A percentile compares a stretch with the other conserved stretches of the same genome.
These are phyloP conservation scores for Tolypocladium album DNA, from an alignment of 2,329 filamentous ascomycete genomes.

Conservation along the genomic window DNA sequence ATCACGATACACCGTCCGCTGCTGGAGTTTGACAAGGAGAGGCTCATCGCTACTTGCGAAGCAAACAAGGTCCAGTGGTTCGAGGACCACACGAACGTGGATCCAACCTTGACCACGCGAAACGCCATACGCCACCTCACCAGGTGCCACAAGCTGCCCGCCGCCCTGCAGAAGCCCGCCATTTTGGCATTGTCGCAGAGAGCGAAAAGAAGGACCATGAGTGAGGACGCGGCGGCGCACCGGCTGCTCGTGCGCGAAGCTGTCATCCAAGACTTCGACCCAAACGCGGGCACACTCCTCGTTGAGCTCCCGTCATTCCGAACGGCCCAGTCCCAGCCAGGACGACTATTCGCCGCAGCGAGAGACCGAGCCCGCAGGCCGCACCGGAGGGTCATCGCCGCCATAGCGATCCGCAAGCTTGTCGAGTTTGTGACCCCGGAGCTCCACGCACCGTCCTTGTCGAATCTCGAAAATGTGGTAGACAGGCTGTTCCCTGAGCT, in stretches of 20 bases:
- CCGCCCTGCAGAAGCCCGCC: conserved; percentile 53
- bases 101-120: conserved; percentile 64
- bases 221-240: conserved; percentile 41
- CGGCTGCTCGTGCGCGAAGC: conserved; percentile 37
- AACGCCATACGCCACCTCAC: conserved; percentile 70
- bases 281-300: conserved; percentile 35
- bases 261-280: conserved; percentile 34
- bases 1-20: conserved; percentile 59
- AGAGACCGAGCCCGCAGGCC: conserved; percentile 14
- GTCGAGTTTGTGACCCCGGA: conserved; percentile 41
- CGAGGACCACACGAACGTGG: conserved; percentile 74
- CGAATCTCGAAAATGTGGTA: conserved; percentile 33
- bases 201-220: conserved; percentile 30
- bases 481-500: conserved; percentile 38
- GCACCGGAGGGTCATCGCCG: conserved; percentile 32
- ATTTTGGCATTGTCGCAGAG: conserved; percentile 51
- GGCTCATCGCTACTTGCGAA: conserved; percentile 65
- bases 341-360: conserved; percentile 11
- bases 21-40: conserved; percentile 58
- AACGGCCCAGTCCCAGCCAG: not conserved
- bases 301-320: conserved; percentile 31
- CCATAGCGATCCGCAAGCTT: conserved; percentile 35
- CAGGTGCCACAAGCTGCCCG: conserved; percentile 49
- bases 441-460: conserved; percentile 26
- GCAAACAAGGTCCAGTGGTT: conserved; percentile 62